Evolutionary conservation across 768 basidiomycete species (phyloP).

Genomic region (Calocybe indica): DNA sequence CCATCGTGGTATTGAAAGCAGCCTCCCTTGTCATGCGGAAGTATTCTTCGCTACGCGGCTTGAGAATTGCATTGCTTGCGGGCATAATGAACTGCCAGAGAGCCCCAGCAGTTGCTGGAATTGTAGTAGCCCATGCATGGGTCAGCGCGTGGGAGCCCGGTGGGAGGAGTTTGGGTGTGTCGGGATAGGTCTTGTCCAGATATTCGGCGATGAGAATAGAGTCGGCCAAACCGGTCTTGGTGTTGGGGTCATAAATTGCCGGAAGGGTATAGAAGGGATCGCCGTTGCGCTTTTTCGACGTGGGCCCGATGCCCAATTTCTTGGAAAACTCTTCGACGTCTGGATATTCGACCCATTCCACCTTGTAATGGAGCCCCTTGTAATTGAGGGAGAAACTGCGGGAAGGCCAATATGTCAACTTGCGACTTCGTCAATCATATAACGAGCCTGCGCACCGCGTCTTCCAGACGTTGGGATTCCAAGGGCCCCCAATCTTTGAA

Average conservation of each 20-base stretch:
- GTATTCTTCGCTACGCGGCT: constrained; percentile 24
- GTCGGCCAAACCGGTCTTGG: constrained; percentile 24
- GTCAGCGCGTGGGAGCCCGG: constrained; percentile 15
- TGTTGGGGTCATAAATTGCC: constrained; percentile 31
- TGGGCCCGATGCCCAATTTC: constrained; percentile 24
- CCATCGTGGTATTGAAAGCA: constrained; percentile 12
- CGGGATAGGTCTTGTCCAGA: constrained; percentile 33
- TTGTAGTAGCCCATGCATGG: constrained; percentile 3
- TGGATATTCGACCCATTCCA: constrained; percentile 33
- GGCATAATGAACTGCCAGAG: constrained; percentile 14
- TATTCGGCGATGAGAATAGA: constrained; percentile 34
- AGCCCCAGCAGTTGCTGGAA: neutral
- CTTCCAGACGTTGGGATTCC: constrained; percentile 43
- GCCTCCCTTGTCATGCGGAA: constrained; percentile 24
- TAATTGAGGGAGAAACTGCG: constrained; percentile 16
- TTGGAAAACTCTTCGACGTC: constrained; percentile 29
- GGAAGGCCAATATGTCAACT: neutral
- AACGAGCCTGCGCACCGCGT: constrained; percentile 22
- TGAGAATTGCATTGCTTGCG: constrained; percentile 16
- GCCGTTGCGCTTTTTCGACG: constrained; percentile 19
- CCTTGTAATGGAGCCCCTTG: constrained; percentile 29
- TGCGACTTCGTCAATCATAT: neutral
- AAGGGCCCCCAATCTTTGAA: constrained; percentile 18
- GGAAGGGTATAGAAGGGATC: constrained; percentile 30
- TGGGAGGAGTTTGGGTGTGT: constrained; percentile 26